A percentile compares a stretch with the other conserved stretches of the same genome.
These are phyloP conservation scores for Henningerozyma blattae DNA, from an alignment of 805 yeast species.

Conservation along the genomic window DNA sequence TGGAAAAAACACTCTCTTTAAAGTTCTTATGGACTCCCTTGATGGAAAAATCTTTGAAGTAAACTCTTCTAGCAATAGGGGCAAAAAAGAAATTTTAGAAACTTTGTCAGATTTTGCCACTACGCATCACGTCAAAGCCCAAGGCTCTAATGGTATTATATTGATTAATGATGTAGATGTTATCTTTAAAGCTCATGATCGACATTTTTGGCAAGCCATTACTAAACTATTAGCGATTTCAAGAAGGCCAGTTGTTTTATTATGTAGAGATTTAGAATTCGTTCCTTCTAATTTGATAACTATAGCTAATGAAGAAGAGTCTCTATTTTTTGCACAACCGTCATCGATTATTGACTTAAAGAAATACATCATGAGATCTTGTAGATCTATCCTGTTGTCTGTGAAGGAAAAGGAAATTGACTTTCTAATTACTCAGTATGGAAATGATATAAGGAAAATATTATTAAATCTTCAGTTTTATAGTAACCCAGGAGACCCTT, in stretches of 20 bases:
- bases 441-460: slow-evolving; percentile 36
- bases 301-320: slow-evolving; percentile 30
- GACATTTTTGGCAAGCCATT: slow-evolving; percentile 67
- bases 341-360: neutral
- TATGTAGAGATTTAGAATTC: slow-evolving; percentile 39
- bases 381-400: slow-evolving; percentile 15
- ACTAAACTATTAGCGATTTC: slow-evolving; percentile 47
- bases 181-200: slow-evolving; percentile 61
- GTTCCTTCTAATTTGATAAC: slow-evolving; percentile 40
- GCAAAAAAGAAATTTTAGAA: slow-evolving; percentile 56
- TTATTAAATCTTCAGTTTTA: slow-evolving; percentile 33
- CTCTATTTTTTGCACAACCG: neutral
- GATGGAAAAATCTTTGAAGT: slow-evolving; percentile 72
- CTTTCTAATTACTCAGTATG: slow-evolving; percentile 16
- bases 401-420: slow-evolving; percentile 20
- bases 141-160: slow-evolving; percentile 46
- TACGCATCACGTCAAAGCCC: slow-evolving; percentile 59
- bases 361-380: slow-evolving; percentile 6
- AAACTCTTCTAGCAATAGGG: slow-evolving; percentile 61
- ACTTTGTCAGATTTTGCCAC: slow-evolving; percentile 71
- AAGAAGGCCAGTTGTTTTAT: slow-evolving; percentile 58
- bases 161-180: slow-evolving; percentile 81
- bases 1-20: slow-evolving; percentile 68
- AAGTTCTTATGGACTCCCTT: slow-evolving; percentile 50
- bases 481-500: slow-evolving; percentile 6